phyloP scores from a whole-genome alignment of 2,329 filamentous ascomycete species.

The Aspergillus ruber region DNA sequence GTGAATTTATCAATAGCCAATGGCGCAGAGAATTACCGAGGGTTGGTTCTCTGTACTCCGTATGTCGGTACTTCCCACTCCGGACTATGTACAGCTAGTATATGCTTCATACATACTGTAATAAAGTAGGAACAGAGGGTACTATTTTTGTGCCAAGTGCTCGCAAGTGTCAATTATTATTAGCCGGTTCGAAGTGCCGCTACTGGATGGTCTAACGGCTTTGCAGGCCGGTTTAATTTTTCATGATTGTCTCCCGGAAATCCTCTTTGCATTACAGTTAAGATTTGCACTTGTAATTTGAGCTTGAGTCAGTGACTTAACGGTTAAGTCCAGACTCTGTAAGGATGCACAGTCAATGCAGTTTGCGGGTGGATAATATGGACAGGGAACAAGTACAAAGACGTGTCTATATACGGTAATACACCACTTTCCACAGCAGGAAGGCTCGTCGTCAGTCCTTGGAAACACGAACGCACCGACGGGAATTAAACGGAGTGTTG shows the following conservation, averaged over 20 bases:
- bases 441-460: too few species aligned
- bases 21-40: too few species aligned
- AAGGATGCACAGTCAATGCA: not conserved
- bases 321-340: not conserved
- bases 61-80: too few species aligned
- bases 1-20: not conserved
- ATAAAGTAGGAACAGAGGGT: too few species aligned
- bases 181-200: not conserved
- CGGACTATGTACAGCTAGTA: too few species aligned
- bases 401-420: too few species aligned
- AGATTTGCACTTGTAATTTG: not conserved
- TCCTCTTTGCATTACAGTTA: not conserved
- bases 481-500: too few species aligned
- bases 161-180: not conserved
- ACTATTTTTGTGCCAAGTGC: not conserved
- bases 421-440: too few species aligned
- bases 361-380: not conserved
- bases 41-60: too few species aligned
- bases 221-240: not conserved
- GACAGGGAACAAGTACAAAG: not conserved
- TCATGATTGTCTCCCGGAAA: too few species aligned
- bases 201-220: not conserved
- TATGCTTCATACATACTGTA: too few species aligned
- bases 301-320: not conserved
- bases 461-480: too few species aligned